Percentiles rank a stretch among this genome's conserved stretches.
phyloP scores from a whole-genome alignment of 2,329 filamentous ascomycete species.

The Pestalotiopsis sp. region DNA sequence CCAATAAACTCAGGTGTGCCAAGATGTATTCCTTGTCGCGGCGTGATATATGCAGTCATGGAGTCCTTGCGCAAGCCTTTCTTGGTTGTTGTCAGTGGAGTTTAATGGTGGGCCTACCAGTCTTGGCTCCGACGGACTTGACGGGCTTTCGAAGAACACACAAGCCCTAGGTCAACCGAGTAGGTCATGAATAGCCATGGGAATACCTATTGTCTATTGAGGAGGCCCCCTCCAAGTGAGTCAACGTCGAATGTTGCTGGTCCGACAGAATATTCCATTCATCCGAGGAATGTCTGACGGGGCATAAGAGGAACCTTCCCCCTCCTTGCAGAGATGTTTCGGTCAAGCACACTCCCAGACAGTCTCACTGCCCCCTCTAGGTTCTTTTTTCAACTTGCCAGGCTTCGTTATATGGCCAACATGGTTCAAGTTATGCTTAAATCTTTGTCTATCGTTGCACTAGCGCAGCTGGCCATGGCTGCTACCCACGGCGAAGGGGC shows the following conservation, averaged over 20 bases:
- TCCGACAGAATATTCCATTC: not conserved
- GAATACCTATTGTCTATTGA: not conserved
- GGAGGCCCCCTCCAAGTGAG: not conserved
- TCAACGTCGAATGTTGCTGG: not conserved
- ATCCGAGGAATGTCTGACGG: not conserved
- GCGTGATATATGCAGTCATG: not conserved
- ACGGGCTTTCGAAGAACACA: not conserved
- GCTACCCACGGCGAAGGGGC: conserved; percentile 25
- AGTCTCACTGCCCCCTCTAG: not conserved
- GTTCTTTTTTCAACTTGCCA: not conserved
- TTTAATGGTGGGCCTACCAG: not conserved
- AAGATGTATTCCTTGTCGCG: not conserved
- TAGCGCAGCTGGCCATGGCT: conserved; percentile 17
- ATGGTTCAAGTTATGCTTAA: conserved; percentile 22
- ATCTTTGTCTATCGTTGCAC: conserved; percentile 16
- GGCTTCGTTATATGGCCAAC: conserved; percentile 5
- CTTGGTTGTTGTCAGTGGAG: not conserved
- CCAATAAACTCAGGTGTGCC: not conserved
- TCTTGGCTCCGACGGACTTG: not conserved
- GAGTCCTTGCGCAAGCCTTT: not conserved
- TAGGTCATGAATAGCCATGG: not conserved
- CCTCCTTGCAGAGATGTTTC: not conserved
- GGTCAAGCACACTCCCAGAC: not conserved
- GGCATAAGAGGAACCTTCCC: not conserved
- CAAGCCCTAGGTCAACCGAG: not conserved